Evolutionary conservation across 108 stramenopile genomes (phyloP), one percentile per base, ranked within the genome.

Genomic region (Nitzschia sp.): DNA sequence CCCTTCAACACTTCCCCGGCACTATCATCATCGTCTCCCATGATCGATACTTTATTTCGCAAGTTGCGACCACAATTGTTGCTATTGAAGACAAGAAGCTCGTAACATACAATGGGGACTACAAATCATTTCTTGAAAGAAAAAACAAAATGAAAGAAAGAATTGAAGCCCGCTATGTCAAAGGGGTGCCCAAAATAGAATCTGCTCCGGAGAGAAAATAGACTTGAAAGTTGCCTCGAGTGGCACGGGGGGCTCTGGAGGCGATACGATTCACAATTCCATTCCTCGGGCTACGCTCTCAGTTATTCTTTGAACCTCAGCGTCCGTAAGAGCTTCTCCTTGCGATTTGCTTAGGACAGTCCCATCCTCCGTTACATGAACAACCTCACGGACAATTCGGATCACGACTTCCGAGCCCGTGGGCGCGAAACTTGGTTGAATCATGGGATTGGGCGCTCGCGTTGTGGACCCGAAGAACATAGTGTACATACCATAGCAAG

Each of bases 11-110:
- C 71, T 98, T 95, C 75, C 86, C 81, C 24, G 97, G 97, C 40
- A 84, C 95, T 8, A 86, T 97, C 20, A 80, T 97, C 40, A 81
- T 98, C 24, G 89, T 98, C 8, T 94, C 93, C 0, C 97, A 98
- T 67, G 97, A 98, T 83, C 86, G 97, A 43, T 98, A 96, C 84
- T 98, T 98, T 72, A 90, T 98, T 73, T 91, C 90, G 46, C 86
- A 91, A 69, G 92, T 96, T 21, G 96, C 97, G 3, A 98, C 85
- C 12, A 91, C 92, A 11, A 96, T 98, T 70, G 90, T 94, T 46
- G 93, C 94, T 17, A 84, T 98, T 38, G 96, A 96, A 70, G 93
- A 98, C 15, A 90, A 88, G 53, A 76, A 83, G 29, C 79, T 96
- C 22, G 67, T 73, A 41, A 88, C 85, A 37, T 96, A 94, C 52